Percentiles rank a stretch among this genome's conserved stretches.
phyloP scores from a whole-genome alignment of 2,329 filamentous ascomycete species.

The Aspergillus sp. region DNA sequence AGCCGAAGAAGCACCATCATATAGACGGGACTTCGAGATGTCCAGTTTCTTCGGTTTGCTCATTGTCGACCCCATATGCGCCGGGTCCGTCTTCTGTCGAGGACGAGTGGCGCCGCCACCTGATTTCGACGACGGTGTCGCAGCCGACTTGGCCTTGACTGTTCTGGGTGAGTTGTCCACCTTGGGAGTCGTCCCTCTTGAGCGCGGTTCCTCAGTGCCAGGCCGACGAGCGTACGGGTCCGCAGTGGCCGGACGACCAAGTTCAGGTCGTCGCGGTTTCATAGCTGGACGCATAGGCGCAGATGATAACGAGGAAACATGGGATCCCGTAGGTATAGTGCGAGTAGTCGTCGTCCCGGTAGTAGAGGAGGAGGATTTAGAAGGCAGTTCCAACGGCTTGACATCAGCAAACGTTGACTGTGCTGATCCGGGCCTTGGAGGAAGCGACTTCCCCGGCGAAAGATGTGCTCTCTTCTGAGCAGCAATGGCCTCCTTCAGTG shows the following conservation, averaged over 20 bases:
- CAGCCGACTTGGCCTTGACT: constrained; percentile 20
- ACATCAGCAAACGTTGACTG: constrained; percentile 44
- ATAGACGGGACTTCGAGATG: constrained; percentile 21
- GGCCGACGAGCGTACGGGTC: constrained; percentile 35
- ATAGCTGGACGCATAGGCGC: constrained; percentile 48
- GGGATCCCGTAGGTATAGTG: constrained; percentile 29
- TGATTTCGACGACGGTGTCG: constrained; percentile 23
- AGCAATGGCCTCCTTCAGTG: constrained; percentile 73
- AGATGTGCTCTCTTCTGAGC: constrained; percentile 61
- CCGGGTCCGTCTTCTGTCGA: constrained; percentile 24
- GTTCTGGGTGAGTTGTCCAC: constrained; percentile 14
- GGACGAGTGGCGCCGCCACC: constrained; percentile 21
- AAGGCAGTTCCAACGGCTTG: constrained; percentile 30
- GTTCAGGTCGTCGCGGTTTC: constrained; percentile 30
- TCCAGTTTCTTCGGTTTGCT: constrained; percentile 27
- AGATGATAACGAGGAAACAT: constrained; percentile 44
- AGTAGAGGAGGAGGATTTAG: constrained; percentile 14
- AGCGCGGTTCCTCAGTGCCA: constrained; percentile 46
- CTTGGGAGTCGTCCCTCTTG: constrained; percentile 21
- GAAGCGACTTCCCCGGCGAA: constrained; percentile 29
- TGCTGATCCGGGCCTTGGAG: constrained; percentile 50
- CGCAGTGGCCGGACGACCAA: constrained; percentile 28
- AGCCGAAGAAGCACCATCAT: constrained; percentile 20
- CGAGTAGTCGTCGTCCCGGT: constrained; percentile 13
- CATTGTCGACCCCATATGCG: constrained; percentile 22